These are phyloP conservation scores for Colletotrichum zoysiae DNA, from an alignment of 2,329 filamentous ascomycete species.

Conservation along the genomic window DNA sequence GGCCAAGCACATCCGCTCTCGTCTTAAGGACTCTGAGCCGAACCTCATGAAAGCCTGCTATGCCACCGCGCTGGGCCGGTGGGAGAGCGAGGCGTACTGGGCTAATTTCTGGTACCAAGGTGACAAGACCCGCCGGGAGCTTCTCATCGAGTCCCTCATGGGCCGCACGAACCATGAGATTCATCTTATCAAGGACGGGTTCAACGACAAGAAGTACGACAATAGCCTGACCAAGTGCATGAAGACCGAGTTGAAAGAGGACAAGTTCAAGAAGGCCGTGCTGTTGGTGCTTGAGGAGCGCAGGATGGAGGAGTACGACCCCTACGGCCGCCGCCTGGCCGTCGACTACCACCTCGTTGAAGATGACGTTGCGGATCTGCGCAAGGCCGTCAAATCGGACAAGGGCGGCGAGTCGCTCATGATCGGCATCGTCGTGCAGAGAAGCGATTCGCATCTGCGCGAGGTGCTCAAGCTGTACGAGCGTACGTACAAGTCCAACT, in stretches of 20 bases:
- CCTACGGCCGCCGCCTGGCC: conserved; percentile 68
- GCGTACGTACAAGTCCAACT: conserved; percentile 79
- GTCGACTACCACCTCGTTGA: conserved; percentile 72
- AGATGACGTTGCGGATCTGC: conserved; percentile 79
- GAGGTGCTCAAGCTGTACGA: conserved; percentile 86
- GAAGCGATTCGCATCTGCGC: conserved; percentile 84
- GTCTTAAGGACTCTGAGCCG: conserved; percentile 78
- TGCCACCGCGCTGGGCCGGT: conserved; percentile 86
- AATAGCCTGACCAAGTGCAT: conserved; percentile 88
- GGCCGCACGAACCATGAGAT: conserved; percentile 92
- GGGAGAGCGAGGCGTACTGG: conserved; percentile 97
- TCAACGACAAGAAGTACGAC: conserved; percentile 91
- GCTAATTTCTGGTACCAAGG: conserved; percentile 98
- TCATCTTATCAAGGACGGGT: conserved; percentile 85
- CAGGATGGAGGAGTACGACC: conserved; percentile 84
- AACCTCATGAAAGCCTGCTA: conserved; percentile 93
- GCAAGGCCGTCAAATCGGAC: conserved; percentile 75
- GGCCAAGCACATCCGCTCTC: conserved; percentile 84
- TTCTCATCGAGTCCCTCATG: conserved; percentile 94
- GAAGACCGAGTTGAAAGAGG: conserved; percentile 91
- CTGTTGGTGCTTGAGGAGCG: conserved; percentile 85
- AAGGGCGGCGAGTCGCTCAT: conserved; percentile 90
- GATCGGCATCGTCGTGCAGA: conserved; percentile 83
- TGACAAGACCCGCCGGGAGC: conserved; percentile 84
- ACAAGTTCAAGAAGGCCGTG: conserved; percentile 94